Conservation (phyloP, 805 yeast species). For the Candida berthetii region DNA sequence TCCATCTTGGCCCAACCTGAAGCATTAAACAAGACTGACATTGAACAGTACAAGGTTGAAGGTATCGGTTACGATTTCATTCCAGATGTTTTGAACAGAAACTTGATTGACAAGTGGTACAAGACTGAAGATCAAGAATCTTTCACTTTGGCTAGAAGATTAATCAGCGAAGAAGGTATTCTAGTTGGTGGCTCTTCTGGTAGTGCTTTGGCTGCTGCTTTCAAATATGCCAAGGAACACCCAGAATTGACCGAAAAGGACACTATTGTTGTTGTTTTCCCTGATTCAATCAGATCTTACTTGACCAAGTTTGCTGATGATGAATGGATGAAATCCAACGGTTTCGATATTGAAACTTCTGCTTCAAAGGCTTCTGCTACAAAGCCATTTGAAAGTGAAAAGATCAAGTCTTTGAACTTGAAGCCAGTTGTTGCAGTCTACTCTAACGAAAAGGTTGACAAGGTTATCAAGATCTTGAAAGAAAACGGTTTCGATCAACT, state of each 20-base stretch:
- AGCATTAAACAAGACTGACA: slow-evolving; percentile 48
- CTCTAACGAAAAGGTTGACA: slow-evolving; percentile 49
- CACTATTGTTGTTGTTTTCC: slow-evolving; percentile 73
- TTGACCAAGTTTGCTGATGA: slow-evolving; percentile 85
- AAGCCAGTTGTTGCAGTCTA: slow-evolving; percentile 77
- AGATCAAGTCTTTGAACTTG: slow-evolving; percentile 63
- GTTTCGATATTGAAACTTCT: slow-evolving; percentile 50
- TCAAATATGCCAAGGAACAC: slow-evolving; percentile 57
- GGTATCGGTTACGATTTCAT: slow-evolving; percentile 89
- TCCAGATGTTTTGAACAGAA: slow-evolving; percentile 72
- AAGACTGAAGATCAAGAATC: slow-evolving; percentile 82
- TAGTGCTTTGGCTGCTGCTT: slow-evolving; percentile 73
- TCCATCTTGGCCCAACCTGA: slow-evolving; percentile 82
- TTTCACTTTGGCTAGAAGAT: slow-evolving; percentile 73
- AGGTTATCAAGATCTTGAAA: slow-evolving; percentile 64
- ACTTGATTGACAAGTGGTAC: slow-evolving; percentile 69
- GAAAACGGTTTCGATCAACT: slow-evolving; percentile 80
- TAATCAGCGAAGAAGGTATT: slow-evolving; percentile 80
- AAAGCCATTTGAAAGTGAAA: slow-evolving; percentile 44
- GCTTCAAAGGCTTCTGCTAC: slow-evolving; percentile 32
- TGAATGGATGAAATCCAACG: slow-evolving; percentile 82
- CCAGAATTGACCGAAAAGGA: slow-evolving; percentile 64
- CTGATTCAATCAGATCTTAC: slow-evolving; percentile 83
- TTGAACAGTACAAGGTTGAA: slow-evolving; percentile 68
- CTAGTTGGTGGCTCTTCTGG: slow-evolving; percentile 91